These are phyloP conservation scores for Xylariaceae sp. DNA, from an alignment of 2,329 filamentous ascomycete genomes.

Conservation along the genomic window DNA sequence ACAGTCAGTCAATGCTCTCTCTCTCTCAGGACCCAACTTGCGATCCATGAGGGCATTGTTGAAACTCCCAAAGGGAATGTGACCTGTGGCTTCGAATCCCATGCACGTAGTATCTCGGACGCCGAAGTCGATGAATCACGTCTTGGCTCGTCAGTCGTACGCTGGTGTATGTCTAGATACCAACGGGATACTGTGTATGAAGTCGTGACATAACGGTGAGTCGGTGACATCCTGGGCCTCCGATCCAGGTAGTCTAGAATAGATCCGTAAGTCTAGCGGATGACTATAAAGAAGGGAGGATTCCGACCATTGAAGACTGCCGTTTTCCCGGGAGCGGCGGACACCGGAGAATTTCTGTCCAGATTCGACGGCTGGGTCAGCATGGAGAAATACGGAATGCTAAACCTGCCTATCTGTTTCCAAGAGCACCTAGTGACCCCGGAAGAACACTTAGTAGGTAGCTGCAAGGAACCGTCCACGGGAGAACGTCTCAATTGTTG, in stretches of 20 bases:
- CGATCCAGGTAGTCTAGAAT: neutral
- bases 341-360: neutral
- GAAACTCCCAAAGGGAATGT: neutral
- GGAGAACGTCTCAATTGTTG: neutral
- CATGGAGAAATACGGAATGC: neutral
- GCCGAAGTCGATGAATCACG: neutral
- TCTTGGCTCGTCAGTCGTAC: neutral
- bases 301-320: neutral
- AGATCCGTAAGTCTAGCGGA: neutral
- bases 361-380: neutral
- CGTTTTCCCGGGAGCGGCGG: neutral
- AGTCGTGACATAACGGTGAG: neutral
- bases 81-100: neutral
- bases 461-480: neutral
- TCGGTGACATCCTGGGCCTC: neutral
- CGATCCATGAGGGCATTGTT: neutral
- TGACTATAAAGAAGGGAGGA: neutral
- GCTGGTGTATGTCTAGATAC: neutral
- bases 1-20: neutral
- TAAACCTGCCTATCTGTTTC: neutral
- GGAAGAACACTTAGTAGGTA: neutral
- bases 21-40: neutral
- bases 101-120: neutral
- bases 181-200: neutral
- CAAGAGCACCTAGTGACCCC: neutral